phyloP scores from a whole-genome alignment of 1,284 basidiomycete species.

The Cutaneotrichosporon sp. region DNA sequence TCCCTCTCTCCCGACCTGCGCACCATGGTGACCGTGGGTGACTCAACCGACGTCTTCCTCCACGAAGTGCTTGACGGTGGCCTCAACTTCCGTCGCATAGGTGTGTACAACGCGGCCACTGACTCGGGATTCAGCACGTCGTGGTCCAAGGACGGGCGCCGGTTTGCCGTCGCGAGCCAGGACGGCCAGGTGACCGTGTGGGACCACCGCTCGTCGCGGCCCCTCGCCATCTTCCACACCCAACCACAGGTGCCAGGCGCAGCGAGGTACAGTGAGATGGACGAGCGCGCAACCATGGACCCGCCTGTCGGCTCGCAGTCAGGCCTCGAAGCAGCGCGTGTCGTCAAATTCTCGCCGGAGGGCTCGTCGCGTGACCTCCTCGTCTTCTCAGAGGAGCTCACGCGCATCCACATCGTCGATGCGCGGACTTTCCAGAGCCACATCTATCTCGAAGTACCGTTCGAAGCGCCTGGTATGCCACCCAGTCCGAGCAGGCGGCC shows the following conservation, averaged over 20 bases:
- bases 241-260: conserved; percentile 9
- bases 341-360: conserved; percentile 48
- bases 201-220: conserved; percentile 47
- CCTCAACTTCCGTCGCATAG: conserved; percentile 40
- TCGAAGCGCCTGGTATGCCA: not conserved
- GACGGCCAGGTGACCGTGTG: conserved; percentile 49
- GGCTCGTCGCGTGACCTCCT: conserved; percentile 44
- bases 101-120: conserved; percentile 41
- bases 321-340: conserved; percentile 44
- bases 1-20: conserved; percentile 46
- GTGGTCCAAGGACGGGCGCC: conserved; percentile 48
- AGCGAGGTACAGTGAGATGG: conserved; percentile 18
- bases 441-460: conserved; percentile 42
- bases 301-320: conserved; percentile 25
- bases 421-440: conserved; percentile 47
- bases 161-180: conserved; percentile 48
- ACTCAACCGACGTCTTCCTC: conserved; percentile 46
- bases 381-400: conserved; percentile 43
- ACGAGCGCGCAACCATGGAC: conserved; percentile 12
- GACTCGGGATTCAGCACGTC: conserved; percentile 46
- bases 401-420: conserved; percentile 48
- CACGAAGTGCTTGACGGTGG: conserved; percentile 46
- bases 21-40: conserved; percentile 47
- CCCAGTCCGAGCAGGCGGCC: not conserved
- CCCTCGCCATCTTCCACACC: conserved; percentile 44